Evolutionary conservation across 2,329 filamentous ascomycete species (phyloP).

Genomic region (Pseudocercospora fijiensis): DNA sequence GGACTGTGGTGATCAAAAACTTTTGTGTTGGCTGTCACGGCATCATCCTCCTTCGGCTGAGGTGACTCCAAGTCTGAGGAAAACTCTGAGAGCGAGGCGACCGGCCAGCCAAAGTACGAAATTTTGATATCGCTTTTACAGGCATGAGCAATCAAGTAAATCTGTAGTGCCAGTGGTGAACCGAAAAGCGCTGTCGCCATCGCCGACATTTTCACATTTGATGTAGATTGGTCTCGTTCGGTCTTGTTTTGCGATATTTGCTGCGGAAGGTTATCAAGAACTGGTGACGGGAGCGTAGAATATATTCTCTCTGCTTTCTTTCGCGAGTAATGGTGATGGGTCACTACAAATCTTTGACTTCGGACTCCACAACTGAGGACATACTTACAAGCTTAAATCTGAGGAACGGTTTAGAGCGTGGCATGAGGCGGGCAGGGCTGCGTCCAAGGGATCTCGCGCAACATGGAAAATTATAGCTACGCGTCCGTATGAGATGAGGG

Average conservation of each 20-base stretch:
- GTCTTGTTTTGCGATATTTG: neutral
- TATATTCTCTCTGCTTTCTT: neutral
- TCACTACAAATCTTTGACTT: neutral
- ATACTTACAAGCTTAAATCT: neutral
- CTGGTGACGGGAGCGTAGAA: neutral
- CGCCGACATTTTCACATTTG: neutral
- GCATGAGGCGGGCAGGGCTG: neutral
- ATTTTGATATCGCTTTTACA: neutral
- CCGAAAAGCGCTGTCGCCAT: neutral
- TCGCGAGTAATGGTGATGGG: neutral
- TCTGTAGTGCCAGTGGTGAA: neutral
- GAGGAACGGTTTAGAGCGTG: neutral
- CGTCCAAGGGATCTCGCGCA: neutral
- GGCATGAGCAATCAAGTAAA: neutral
- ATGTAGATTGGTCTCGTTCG: neutral
- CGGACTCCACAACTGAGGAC: neutral
- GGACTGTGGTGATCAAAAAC: neutral
- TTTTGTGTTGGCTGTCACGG: neutral
- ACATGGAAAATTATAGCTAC: neutral
- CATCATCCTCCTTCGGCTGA: neutral
- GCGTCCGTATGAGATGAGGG: neutral
- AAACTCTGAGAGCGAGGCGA: neutral
- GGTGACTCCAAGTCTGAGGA: neutral
- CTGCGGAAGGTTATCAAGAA: neutral
- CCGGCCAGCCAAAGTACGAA: neutral